These are phyloP conservation scores for Gyromitra esculenta DNA, from an alignment of 2,329 filamentous ascomycete genomes.

Conservation along the genomic window DNA sequence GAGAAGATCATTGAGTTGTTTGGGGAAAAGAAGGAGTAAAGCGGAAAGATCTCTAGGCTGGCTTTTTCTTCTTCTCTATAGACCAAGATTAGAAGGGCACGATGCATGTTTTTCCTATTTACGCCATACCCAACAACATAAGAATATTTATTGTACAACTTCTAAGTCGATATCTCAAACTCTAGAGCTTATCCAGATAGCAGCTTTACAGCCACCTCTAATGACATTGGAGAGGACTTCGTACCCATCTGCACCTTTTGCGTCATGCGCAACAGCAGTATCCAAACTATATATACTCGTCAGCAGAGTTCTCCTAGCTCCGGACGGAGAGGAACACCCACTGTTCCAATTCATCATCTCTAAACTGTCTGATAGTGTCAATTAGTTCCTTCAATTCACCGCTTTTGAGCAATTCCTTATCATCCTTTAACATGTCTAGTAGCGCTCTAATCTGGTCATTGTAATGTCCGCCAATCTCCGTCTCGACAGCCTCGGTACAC, in stretches of 20 bases:
- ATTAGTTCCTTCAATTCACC: slow-evolving; percentile 80
- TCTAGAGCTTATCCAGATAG: slow-evolving; percentile 79
- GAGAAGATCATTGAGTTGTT: slow-evolving; percentile 56
- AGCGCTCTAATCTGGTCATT: slow-evolving; percentile 87
- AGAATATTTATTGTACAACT: not conserved
- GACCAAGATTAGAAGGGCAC: not conserved
- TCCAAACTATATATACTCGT: slow-evolving; percentile 68
- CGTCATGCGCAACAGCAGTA: slow-evolving; percentile 91
- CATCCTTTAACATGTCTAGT: slow-evolving; percentile 80
- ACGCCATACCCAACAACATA: slow-evolving; percentile 2
- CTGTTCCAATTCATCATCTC: slow-evolving; percentile 96
- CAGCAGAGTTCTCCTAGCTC: slow-evolving; percentile 12
- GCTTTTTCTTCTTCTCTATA: too few relatives aligned
- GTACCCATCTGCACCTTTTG: slow-evolving; percentile 87
- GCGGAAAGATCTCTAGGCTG: not conserved
- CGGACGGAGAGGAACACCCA: slow-evolving; percentile 8
- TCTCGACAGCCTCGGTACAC: slow-evolving; percentile 97
- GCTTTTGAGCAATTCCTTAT: slow-evolving; percentile 64
- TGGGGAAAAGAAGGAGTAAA: slow-evolving; percentile 39
- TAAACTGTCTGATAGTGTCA: slow-evolving; percentile 78
- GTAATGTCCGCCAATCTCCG: slow-evolving; percentile 95
- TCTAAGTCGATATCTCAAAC: slow-evolving; percentile 58
- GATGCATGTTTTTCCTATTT: slow-evolving; percentile 3
- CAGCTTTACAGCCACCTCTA: slow-evolving; percentile 85
- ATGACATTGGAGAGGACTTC: slow-evolving; percentile 88